Evolutionary conservation across 495 filamentous ascomycete genomes (phyloP).

Genomic region (Cercophora sp.): DNA sequence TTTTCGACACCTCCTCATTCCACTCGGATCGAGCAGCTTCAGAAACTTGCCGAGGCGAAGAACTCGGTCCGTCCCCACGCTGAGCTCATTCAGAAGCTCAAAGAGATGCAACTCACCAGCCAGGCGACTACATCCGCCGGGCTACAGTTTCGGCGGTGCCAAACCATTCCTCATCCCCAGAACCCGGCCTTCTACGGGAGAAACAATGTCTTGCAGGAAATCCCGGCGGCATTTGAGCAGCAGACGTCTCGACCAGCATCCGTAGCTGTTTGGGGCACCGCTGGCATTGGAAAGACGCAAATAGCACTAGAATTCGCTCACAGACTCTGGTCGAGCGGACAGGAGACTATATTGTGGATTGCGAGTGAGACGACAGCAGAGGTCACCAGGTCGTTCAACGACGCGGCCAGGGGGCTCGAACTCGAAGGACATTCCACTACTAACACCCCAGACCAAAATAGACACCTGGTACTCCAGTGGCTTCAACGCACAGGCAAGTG

Average conservation of each 20-base stretch:
- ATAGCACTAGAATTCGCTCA: slow-evolving; percentile 2
- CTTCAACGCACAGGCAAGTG: slow-evolving; percentile 1
- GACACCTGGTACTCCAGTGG: neutral
- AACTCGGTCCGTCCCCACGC: neutral
- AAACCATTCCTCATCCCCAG: slow-evolving; percentile 2
- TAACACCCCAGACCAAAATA: neutral
- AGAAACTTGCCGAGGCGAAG: neutral
- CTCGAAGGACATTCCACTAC: neutral
- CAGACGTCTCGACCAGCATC: slow-evolving; percentile 3
- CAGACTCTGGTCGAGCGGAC: neutral
- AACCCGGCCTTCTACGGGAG: slow-evolving; percentile 1
- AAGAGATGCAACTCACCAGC: neutral
- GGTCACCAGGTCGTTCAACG: slow-evolving; percentile 1
- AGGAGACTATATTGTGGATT: slow-evolving; percentile 4
- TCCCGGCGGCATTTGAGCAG: neutral
- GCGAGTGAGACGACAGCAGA: slow-evolving; percentile 1
- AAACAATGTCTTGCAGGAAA: neutral
- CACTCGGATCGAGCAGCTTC: slow-evolving; percentile 1
- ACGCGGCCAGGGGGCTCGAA: slow-evolving; percentile 1
- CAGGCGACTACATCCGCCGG: neutral
- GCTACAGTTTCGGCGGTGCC: neutral
- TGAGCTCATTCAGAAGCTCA: neutral
- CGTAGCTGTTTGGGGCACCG: neutral
- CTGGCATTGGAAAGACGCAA: slow-evolving; percentile 1
- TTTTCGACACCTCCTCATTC: neutral